Evolutionary conservation across 2,329 filamentous ascomycete genomes (phyloP), one percentile per base, ranked within the genome.

Genomic region (Exophiala calicioides): DNA sequence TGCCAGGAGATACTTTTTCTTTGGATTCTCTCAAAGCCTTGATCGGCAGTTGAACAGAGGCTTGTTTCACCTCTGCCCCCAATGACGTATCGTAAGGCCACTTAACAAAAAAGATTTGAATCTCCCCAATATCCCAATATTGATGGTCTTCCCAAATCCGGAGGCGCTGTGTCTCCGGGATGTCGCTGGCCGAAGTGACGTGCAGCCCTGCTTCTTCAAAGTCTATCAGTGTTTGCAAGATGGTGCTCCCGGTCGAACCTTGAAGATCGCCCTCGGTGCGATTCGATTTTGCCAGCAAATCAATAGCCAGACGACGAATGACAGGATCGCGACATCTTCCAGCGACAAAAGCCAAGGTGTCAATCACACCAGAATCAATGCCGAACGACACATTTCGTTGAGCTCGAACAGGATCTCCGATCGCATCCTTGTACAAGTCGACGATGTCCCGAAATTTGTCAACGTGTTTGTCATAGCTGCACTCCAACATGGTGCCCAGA

Each of bases 271-370:
- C 55, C 41, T 57, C 55, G n/a, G 51, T 44, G 13, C 53, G 37
- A 21, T 57, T 52, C 7, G 53, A 52, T 24, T 58, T 55, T 3
- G 38, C 33, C 3, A 64, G 53, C n/a, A 63, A 34, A 10, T 44
- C 20, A n/a, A 64, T 46, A 7, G 62, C 62, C 27, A 49, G 51
- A 5, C 62, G 56, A 31, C 62, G 59, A 38, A 62, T 60, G 10
- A 48, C 29, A 3, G 62, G 62, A 36, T 65, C 61, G 5, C 62
- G 58, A 42, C 62, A 65, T 33, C 59, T 53, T n/a, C 59, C 55
- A 33, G 60, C 60, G 12, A 60, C 55, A 16, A 61, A 56, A 12
- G 58, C 61, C 10, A 63, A 44, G 3, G 58, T 52, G 16, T 53
- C 52, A 9, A 63, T 57, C 12, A 63, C 56, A 6, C 61, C 60